phyloP scores from a whole-genome alignment of 2,329 filamentous ascomycete genomes.

The Aphanocladium album region DNA sequence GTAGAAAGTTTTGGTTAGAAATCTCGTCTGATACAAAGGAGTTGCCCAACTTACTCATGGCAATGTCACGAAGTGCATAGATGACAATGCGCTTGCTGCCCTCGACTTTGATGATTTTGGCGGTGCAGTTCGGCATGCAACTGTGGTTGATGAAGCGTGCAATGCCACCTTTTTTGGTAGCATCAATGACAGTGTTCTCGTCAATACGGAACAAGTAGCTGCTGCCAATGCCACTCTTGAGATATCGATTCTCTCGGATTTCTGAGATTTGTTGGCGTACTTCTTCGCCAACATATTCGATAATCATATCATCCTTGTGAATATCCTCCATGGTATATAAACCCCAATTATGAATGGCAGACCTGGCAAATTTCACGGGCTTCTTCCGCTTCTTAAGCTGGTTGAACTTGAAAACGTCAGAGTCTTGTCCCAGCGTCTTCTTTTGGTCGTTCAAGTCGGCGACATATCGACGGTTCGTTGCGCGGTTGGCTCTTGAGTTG shows the following conservation, averaged over 20 bases:
- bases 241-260: slow-evolving; percentile 83
- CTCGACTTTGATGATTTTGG: slow-evolving; percentile 98
- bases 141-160: slow-evolving; percentile 98
- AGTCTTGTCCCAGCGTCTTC: slow-evolving; percentile 74
- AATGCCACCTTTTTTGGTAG: slow-evolving; percentile 97
- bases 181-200: slow-evolving; percentile 95
- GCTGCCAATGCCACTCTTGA: slow-evolving; percentile 94
- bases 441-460: slow-evolving; percentile 96
- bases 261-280: slow-evolving; percentile 97
- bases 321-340: slow-evolving; percentile 98
- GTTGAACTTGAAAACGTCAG: slow-evolving; percentile 94
- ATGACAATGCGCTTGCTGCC: slow-evolving; percentile 98
- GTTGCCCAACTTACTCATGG: slow-evolving; percentile 66
- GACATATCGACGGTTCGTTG: slow-evolving; percentile 89
- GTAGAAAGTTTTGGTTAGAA: slow-evolving; percentile 22
- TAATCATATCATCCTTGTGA: slow-evolving; percentile 97
- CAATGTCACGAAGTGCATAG: slow-evolving; percentile 92
- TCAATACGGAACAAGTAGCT: slow-evolving; percentile 98
- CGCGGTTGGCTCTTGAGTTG: slow-evolving; percentile 87
- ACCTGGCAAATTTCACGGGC: slow-evolving; percentile 94
- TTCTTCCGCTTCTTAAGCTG: slow-evolving; percentile 99
- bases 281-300: slow-evolving; percentile 97
- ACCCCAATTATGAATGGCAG: slow-evolving; percentile 98
- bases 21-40: background rate
- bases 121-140: slow-evolving; percentile 96